Evolutionary conservation across 768 basidiomycete genomes (phyloP), one percentile per base, ranked within the genome.

Genomic region (Amanita muscaria): DNA sequence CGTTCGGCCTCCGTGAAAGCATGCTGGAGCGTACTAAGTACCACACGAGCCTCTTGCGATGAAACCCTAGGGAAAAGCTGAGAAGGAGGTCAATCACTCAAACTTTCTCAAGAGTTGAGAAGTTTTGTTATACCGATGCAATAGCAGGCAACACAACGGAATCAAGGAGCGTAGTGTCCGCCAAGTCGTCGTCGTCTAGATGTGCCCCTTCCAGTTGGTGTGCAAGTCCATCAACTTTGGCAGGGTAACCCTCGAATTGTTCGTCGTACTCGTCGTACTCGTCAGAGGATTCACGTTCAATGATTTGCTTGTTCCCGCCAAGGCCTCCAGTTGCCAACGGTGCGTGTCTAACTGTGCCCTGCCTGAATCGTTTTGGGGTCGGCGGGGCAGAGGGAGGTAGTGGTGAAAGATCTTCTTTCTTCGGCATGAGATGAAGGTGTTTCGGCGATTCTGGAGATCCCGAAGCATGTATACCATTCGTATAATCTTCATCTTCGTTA

Each of bases 141-240:
- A 98, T 83, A n/a, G 92, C 92, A 18, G 96, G 96, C 22, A 97
- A 66, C 41, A 97, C 83, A 23, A 99, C 94, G 2, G 90, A 90
- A 56, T 96, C 92, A 30, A 98, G 70, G 82, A 98, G 94, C n/a
- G 87, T 82, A 21, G 85, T 85, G 57, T 88, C 86, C 4, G 84
- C 79, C 33, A 85, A 62, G 16, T 77, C 77, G 30, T 79, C n/a
- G n/a, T n/a, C 44, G 19, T 79, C 79, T 18, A 69, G 43, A 35
- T 71, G 69, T 12, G 69, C 64, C 19, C 69, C 66, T 23, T 63
- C 60, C 55, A 73, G 50, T 51, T 72, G 72, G 49, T 79, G 73
- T 24, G 72, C 68, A 37, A 77, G 48, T 36, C 66, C 63, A 51
- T 70, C 64, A 38, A 60, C 56, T 59, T 73, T 64, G n/a, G n/a